phyloP scores from a whole-genome alignment of 176 grass and related monocot species.

The Juncus inflexus region DNA sequence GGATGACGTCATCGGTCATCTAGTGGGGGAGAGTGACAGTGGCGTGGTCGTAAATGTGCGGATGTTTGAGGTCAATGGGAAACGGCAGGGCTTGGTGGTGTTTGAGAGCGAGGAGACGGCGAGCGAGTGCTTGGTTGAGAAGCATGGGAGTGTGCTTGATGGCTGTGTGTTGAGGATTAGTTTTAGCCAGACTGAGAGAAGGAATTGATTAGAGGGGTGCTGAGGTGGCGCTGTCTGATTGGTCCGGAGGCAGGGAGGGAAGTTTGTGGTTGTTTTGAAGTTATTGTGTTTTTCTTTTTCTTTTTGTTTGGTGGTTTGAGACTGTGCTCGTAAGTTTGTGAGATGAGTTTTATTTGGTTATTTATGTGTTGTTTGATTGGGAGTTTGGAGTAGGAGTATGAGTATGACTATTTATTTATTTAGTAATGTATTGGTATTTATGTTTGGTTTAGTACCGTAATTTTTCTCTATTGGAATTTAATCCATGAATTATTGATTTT shows the following conservation, averaged over 20 bases:
- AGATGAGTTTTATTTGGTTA: too few relatives aligned
- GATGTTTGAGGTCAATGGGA: constrained; percentile 86
- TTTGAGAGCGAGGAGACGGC: constrained; percentile 77
- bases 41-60: constrained; percentile 65
- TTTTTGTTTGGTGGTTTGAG: background rate
- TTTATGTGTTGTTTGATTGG: too few relatives aligned
- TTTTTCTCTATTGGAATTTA: too few relatives aligned
- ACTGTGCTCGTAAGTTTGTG: too few relatives aligned
- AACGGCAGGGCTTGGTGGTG: constrained; percentile 66
- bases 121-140: constrained; percentile 68
- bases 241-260: background rate
- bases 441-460: too few relatives aligned
- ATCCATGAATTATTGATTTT: too few relatives aligned
- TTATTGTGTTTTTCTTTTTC: background rate
- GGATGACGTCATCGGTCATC: constrained; percentile 46
- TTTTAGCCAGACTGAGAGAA: constrained; percentile 86
- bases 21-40: constrained; percentile 44
- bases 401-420: too few relatives aligned
- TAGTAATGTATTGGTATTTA: too few relatives aligned
- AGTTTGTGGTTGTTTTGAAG: constrained; percentile 5
- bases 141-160: constrained; percentile 71
- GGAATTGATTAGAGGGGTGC: too few relatives aligned
- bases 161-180: constrained; percentile 72
- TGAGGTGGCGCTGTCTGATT: too few relatives aligned
- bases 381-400: too few relatives aligned